Base-by-base conservation (phyloP, 306 rosid genomes). In the Prunus davidiana region DNA sequence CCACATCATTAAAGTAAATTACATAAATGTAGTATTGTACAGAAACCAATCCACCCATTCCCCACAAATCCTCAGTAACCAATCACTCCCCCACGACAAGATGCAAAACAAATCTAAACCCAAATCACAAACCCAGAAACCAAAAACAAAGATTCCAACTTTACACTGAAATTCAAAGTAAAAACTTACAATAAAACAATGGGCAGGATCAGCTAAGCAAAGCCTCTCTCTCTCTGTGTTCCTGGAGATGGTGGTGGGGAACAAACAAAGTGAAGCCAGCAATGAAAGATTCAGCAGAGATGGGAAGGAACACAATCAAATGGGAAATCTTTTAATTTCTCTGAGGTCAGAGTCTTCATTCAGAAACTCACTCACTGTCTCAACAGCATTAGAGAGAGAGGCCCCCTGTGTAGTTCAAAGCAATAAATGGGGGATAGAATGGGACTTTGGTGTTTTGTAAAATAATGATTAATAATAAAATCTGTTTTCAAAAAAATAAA, bases 181-280 rank as follows among this genome's bases (percentile, higher is more conserved):
- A 38, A 57, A 58, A 77, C 91, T 82, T 74, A 85, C 88, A 69
- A 71, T 8, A 38, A 79, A 82, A 38, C 68, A 77, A 41, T 18
- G 80, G 79, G 81, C 30, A 64, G 80, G 82, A 66, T 85, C 83
- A 86, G 78, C 82, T 61, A 50, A 71, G 78, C 82, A 60, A 50
- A 71, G 72, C 69, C 72, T 80, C 63, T 55, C 75, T 65, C 74
- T 69, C 70, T 76, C 74, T 70, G n/a, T 34, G 10, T 16, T 12
- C 73, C 3, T 6, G 43, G 43, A 6, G 43, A 7, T 38, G 43
- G 2, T 38, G 43, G 43, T 38, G 43, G 43, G 43, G 43, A 38
- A 38, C 43, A 38, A 38, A 38, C 43, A 24, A 12, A 22, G 12
- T 41, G 20, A 28, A 43, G 45, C 45, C 60, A 69, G 67, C 76